phyloP scores from a whole-genome alignment of 148 eudicot species.

The Diospyros lotus region DNA sequence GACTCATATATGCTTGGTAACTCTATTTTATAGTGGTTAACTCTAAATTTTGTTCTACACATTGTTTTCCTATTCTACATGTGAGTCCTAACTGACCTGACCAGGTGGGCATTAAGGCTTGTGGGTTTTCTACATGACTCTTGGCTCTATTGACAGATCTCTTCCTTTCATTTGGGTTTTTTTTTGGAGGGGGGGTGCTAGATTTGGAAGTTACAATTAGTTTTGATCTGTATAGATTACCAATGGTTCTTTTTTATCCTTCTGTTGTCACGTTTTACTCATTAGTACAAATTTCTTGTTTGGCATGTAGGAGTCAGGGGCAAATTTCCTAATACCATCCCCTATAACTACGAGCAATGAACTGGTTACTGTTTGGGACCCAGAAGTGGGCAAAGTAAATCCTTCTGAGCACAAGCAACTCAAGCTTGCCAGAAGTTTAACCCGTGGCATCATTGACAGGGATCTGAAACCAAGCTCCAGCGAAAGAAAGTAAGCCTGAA shows the following conservation, averaged over 20 bases:
- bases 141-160: too few species aligned
- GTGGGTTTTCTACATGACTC: too few species aligned
- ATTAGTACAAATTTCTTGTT: conserved; percentile 1
- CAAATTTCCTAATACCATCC: conserved; percentile 78
- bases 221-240: not conserved
- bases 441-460: conserved; percentile 90
- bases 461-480: conserved; percentile 92
- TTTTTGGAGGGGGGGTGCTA: not conserved
- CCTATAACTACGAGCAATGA: conserved; percentile 88
- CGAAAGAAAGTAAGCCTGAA: conserved; percentile 80
- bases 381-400: conserved; percentile 87
- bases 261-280: not conserved
- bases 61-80: not conserved
- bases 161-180: too few species aligned
- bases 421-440: conserved; percentile 88
- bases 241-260: too few species aligned
- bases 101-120: too few species aligned
- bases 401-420: conserved; percentile 98
- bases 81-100: too few species aligned
- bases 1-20: not conserved
- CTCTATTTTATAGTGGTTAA: not conserved
- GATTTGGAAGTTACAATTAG: not conserved
- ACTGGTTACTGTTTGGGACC: conserved; percentile 94
- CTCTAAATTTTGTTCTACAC: not conserved
- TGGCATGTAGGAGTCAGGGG: conserved; percentile 78